phyloP scores from a whole-genome alignment of 768 basidiomycete genomes.

The Lactarius sp. region DNA sequence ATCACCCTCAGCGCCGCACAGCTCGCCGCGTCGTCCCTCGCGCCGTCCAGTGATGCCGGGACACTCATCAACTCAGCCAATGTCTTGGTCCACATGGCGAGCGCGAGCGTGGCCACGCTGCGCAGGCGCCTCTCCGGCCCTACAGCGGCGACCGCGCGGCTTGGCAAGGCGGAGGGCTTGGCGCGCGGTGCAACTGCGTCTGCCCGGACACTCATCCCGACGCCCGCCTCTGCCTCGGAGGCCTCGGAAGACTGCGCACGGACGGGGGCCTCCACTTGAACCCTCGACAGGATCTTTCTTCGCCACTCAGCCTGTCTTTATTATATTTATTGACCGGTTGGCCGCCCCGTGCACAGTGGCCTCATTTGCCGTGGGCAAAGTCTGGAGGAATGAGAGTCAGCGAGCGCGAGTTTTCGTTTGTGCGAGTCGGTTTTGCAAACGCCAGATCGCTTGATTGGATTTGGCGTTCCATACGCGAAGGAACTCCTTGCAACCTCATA shows the following conservation, averaged over 20 bases:
- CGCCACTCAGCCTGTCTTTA: no score
- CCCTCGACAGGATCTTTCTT: no score
- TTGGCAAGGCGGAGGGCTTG: neutral
- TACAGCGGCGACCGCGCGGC: neutral
- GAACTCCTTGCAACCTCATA: no score
- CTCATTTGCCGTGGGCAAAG: no score
- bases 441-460: no score
- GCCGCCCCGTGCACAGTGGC: no score
- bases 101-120: conserved; percentile 3
- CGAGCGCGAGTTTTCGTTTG: no score
- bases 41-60: neutral
- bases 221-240: neutral
- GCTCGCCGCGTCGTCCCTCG: neutral
- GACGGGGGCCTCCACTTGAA: no score
- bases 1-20: conserved; percentile 4
- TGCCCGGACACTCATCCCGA: neutral
- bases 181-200: neutral
- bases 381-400: no score
- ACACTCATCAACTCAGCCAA: conserved; percentile 11
- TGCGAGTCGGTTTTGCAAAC: no score
- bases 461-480: no score
- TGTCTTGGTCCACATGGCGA: conserved; percentile 10
- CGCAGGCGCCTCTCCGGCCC: neutral
- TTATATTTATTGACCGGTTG: no score
- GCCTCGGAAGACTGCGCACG: neutral